Evolutionary conservation across 192 early-diverging fungal genomes (phyloP).

Genomic region (Funneliformis geosporum): DNA sequence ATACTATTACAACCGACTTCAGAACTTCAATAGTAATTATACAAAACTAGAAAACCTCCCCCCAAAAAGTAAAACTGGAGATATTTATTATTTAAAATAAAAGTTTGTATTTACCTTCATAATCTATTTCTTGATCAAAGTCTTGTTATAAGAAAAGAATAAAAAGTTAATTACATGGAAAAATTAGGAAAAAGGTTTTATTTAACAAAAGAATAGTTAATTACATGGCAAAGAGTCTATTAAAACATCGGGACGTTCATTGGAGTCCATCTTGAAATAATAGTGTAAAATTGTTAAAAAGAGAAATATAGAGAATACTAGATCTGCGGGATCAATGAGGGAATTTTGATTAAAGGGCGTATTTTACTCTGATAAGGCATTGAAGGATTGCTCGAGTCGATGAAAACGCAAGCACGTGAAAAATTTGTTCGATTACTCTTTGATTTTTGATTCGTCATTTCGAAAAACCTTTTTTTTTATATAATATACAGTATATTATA

Average conservation of each 20-base stretch:
- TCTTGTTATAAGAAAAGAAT: not conserved
- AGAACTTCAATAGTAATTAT: too few species aligned
- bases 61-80: too few species aligned
- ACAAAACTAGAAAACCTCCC: too few species aligned
- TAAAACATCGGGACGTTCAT: slow-evolving; percentile 12
- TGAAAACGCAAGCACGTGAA: not conserved
- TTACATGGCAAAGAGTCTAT: slow-evolving; percentile 29
- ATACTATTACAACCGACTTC: too few species aligned
- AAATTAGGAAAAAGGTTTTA: not conserved
- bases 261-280: not conserved
- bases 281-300: too few species aligned
- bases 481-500: too few species aligned
- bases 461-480: too few species aligned
- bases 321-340: slow-evolving; percentile 11
- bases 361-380: not conserved
- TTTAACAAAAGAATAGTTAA: not conserved
- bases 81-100: too few species aligned
- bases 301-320: too few species aligned
- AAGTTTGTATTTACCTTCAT: slow-evolving; percentile 13
- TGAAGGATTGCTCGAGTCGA: not conserved
- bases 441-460: not conserved
- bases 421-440: not conserved
- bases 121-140: slow-evolving; percentile 29
- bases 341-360: not conserved
- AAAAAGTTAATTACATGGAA: not conserved